phyloP scores from a whole-genome alignment of 2,329 filamentous ascomycete genomes.

The Neonectria punicea region DNA sequence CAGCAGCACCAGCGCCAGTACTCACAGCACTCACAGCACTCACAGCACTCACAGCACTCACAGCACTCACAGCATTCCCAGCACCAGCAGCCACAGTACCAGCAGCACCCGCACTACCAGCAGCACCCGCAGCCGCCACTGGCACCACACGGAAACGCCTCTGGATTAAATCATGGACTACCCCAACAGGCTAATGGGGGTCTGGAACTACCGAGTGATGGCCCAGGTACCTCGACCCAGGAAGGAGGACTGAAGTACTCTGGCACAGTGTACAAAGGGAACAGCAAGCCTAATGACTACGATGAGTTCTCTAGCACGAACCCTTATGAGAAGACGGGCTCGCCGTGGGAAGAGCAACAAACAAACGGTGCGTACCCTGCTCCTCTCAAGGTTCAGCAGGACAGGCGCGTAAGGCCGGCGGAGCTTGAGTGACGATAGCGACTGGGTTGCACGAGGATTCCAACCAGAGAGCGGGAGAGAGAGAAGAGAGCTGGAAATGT shows the following conservation, averaged over 20 bases:
- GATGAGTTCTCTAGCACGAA: slow-evolving; percentile 32
- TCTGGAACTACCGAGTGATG: slow-evolving; percentile 9
- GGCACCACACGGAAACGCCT: neutral
- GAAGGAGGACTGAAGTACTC: slow-evolving; percentile 28
- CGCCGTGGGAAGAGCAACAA: slow-evolving; percentile 19
- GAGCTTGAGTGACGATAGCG: slow-evolving; percentile 13
- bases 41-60: too few species aligned
- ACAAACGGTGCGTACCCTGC: slow-evolving; percentile 14
- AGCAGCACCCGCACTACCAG: neutral
- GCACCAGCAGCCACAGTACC: neutral
- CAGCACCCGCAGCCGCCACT: slow-evolving; percentile 9
- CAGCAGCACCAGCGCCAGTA: neutral
- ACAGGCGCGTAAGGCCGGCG: slow-evolving; percentile 7
- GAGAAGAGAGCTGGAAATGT: neutral
- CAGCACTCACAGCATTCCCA: neutral
- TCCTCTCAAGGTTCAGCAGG: slow-evolving; percentile 12
- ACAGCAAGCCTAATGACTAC: slow-evolving; percentile 36
- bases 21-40: neutral
- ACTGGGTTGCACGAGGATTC: neutral
- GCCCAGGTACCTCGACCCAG: slow-evolving; percentile 10
- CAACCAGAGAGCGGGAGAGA: too few species aligned
- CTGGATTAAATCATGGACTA: slow-evolving; percentile 1
- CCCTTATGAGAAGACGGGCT: slow-evolving; percentile 24
- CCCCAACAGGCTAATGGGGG: slow-evolving; percentile 13
- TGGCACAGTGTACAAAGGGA: slow-evolving; percentile 33